A percentile compares a stretch with the other conserved stretches of the same genome.
phyloP scores from a whole-genome alignment of 2,329 filamentous ascomycete genomes.

The Ceratocystis huliohia region DNA sequence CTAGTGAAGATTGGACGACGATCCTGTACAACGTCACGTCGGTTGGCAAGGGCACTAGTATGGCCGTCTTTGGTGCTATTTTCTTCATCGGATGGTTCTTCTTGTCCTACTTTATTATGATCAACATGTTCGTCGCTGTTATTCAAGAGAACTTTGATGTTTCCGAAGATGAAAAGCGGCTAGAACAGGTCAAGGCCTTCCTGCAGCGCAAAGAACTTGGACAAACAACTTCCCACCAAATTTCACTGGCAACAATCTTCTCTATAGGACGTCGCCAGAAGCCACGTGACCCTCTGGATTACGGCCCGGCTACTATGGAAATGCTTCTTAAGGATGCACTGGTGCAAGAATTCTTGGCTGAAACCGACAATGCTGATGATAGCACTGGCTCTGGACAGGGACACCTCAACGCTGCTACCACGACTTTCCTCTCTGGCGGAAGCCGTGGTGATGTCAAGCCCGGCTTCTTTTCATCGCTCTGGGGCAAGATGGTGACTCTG shows the following conservation, averaged over 20 bases:
- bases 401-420: conserved; percentile 28
- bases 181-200: conserved; percentile 93
- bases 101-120: conserved; percentile 80
- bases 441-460: conserved; percentile 37
- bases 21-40: conserved; percentile 74
- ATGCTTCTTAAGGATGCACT: conserved; percentile 96
- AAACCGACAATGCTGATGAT: conserved; percentile 36
- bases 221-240: conserved; percentile 50
- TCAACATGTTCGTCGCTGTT: conserved; percentile 99
- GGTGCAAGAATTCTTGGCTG: conserved; percentile 86
- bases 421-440: conserved; percentile 16
- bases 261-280: conserved; percentile 44
- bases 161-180: conserved; percentile 91
- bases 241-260: conserved; percentile 62
- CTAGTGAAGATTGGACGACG: conserved; percentile 88
- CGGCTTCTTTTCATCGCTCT: conserved; percentile 47
- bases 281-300: conserved; percentile 73
- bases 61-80: conserved; percentile 82
- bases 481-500: conserved; percentile 45
- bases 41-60: conserved; percentile 50
- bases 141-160: conserved; percentile 99
- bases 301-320: conserved; percentile 81
- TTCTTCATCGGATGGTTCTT: conserved; percentile 96
- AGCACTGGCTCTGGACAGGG: conserved; percentile 15
- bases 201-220: conserved; percentile 80